Base-by-base conservation (phyloP, 352 stramenopile species). In the Phytophthora crassamura region DNA sequence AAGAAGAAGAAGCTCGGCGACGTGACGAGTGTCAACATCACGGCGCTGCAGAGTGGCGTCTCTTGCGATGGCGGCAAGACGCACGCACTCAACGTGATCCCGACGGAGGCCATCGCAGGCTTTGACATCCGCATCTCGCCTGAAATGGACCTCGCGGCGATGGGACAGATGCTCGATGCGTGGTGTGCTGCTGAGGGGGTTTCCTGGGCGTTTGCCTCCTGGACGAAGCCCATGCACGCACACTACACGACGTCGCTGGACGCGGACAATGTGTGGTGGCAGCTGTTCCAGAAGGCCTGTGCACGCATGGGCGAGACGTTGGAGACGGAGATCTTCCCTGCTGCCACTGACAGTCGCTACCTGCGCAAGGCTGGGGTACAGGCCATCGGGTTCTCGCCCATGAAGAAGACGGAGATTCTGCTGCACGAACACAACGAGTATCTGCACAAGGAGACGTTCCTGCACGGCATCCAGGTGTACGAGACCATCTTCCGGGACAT, bases 351-450 rank as follows among this genome's bases (percentile, higher is more conserved):
- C 74, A 97, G 86, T 45, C 80, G 95, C 22, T 98, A 98, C 74
- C 63, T 99, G 20, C 80, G 97, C 50, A 82, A 89, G 51, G 55
- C 97, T 36, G 93, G 93, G 4, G 52, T 73, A 9, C 58, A 60
- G 9, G 64, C 59, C 7, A 73, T 69, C n/a, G 97, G 95, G n/a
- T 99, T 94, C 60, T 98, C 89, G 14, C 95, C 97, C 7, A 99
- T 99, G 92, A 84, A 89, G 50, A 90, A 97, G 56, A 98, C 90
- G 0, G 84, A 96, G 52, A 95, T 99, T 32, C 69, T 99, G 39
- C 77, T 99, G 38, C 97, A 99, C 67, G 97, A 99, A 75, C 94
- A 98, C 84, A 98, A 99, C 73, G 96, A 99, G 75, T 96, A 93
- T 56, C 69, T 99, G 25, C 84, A 97, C 64, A 91, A 98, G 69